A percentile compares a stretch with the other conserved stretches of the same genome.
These are phyloP conservation scores for Linnemannia elongata DNA, from an alignment of 192 early-diverging fungal species.

Conservation along the genomic window DNA sequence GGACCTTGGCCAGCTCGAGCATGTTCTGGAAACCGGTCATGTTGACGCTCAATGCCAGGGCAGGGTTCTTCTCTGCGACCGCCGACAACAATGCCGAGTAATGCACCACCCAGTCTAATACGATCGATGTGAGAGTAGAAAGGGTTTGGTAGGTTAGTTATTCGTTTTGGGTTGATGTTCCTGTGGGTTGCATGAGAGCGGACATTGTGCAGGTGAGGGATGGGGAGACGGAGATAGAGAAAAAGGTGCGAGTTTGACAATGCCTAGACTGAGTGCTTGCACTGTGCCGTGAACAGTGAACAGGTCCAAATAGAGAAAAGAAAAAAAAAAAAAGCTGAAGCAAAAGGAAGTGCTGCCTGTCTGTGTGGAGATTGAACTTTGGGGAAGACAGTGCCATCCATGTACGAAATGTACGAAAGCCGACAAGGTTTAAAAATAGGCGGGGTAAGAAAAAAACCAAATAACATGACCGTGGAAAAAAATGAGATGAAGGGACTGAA, in stretches of 20 bases:
- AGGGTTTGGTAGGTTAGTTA: background rate
- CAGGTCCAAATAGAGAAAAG: background rate
- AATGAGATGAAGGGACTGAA: background rate
- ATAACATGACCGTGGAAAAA: constrained; percentile 14
- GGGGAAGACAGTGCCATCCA: background rate
- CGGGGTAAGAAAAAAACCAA: background rate
- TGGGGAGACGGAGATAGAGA: too few relatives aligned
- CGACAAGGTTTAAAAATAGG: background rate
- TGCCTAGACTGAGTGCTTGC: background rate
- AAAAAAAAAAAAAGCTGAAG: background rate
- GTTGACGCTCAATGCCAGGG: constrained; percentile 71
- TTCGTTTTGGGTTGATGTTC: background rate
- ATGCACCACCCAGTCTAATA: constrained; percentile 73
- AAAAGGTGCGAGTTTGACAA: background rate
- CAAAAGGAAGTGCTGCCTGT: background rate
- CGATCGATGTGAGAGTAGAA: background rate
- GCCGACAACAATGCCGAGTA: constrained; percentile 77
- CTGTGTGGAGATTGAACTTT: constrained; percentile 37
- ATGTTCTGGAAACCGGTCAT: constrained; percentile 78
- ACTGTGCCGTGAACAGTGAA: background rate
- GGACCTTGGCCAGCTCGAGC: constrained; percentile 70
- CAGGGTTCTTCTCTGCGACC: constrained; percentile 74
- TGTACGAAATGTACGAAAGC: background rate
- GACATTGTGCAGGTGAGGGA: too few relatives aligned
- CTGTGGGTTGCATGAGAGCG: background rate